Evolutionary conservation across 768 basidiomycete species (phyloP).

Genomic region (Kwoniella newhampshirensis): DNA sequence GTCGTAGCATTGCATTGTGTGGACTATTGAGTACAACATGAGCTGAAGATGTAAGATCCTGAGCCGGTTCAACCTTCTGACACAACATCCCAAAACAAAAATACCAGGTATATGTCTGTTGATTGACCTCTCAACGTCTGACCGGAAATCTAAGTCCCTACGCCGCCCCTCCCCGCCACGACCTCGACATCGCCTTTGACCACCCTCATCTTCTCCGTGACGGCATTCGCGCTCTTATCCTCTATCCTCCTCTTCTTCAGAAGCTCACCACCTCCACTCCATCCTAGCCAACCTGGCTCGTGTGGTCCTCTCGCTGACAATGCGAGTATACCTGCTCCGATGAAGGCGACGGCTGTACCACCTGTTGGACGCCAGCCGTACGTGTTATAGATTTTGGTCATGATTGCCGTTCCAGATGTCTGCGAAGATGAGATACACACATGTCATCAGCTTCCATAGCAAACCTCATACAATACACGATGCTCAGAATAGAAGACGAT

Average conservation of each 20-base stretch:
- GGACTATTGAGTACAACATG: no score
- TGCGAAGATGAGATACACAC: no score
- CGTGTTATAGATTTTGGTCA: constrained; percentile 67
- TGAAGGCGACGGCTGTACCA: constrained; percentile 63
- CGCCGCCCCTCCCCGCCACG: neutral
- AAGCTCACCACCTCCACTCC: constrained; percentile 52
- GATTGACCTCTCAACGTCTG: neutral
- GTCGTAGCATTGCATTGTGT: neutral
- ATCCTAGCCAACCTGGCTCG: constrained; percentile 55
- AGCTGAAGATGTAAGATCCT: no score
- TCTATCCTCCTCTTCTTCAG: constrained; percentile 34
- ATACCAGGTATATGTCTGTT: no score
- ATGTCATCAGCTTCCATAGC: no score
- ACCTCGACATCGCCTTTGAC: neutral
- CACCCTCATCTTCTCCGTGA: constrained; percentile 28
- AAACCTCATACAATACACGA: no score
- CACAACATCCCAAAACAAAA: no score
- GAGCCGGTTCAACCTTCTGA: no score
- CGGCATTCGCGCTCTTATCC: constrained; percentile 44
- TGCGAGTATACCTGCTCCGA: constrained; percentile 61
- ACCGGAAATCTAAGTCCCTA: neutral
- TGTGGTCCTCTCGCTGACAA: constrained; percentile 72
- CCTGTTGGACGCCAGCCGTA: constrained; percentile 72
- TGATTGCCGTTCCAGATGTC: constrained; percentile 75
- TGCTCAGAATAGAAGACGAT: no score